Conservation (phyloP, 2,329 filamentous ascomycete genomes). For the Rhynchosporium secalis region DNA sequence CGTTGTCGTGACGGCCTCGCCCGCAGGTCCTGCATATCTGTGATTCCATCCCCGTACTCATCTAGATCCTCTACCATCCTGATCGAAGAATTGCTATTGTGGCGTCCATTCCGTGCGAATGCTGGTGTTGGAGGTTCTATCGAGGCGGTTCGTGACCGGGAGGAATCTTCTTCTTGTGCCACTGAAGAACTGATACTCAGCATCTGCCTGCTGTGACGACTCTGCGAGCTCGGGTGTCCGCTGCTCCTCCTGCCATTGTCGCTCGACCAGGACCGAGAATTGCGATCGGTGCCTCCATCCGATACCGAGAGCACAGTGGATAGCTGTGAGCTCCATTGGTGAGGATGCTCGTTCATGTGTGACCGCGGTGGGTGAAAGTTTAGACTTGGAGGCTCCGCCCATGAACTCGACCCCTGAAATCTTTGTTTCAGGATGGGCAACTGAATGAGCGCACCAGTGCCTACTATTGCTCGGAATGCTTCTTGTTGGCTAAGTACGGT, state of each 20-base stretch:
- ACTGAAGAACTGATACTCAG: constrained; percentile 57
- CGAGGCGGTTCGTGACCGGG: constrained; percentile 39
- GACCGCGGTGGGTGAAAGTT: constrained; percentile 37
- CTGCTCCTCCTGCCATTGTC: constrained; percentile 49
- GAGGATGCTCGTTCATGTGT: constrained; percentile 51
- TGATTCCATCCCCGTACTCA: constrained; percentile 64
- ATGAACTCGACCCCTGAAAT: constrained; percentile 37
- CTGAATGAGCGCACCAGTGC: constrained; percentile 35
- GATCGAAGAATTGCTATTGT: constrained; percentile 40
- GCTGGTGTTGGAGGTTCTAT: constrained; percentile 52
- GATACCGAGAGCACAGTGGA: constrained; percentile 65
- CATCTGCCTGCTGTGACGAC: constrained; percentile 56
- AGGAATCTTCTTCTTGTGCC: constrained; percentile 29
- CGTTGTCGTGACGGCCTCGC: constrained; percentile 55
- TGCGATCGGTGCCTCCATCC: constrained; percentile 51
- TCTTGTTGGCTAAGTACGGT: constrained; percentile 47
- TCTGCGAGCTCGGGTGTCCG: constrained; percentile 47
- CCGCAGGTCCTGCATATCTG: constrained; percentile 56
- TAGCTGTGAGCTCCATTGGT: constrained; percentile 64
- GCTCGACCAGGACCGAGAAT: constrained; percentile 48
- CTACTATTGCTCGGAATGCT: constrained; percentile 34
- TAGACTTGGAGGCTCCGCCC: constrained; percentile 38
- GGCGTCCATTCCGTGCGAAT: constrained; percentile 42
- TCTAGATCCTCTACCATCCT: constrained; percentile 58
- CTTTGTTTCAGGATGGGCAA: constrained; percentile 27